Conservation (phyloP, 169 alveolate genomes). For the Babesia divergens region DNA sequence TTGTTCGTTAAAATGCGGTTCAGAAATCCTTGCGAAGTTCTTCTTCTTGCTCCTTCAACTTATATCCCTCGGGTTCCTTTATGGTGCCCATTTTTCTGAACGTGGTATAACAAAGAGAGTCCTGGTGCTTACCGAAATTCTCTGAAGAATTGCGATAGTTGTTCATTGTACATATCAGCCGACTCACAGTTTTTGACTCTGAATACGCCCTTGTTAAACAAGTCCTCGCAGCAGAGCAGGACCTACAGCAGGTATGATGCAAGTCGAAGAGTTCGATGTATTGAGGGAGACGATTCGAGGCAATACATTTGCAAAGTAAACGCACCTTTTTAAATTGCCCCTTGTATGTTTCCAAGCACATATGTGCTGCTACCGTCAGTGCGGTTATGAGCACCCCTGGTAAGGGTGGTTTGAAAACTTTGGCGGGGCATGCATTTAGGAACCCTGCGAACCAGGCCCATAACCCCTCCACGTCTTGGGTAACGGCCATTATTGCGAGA, state of each 20-base stretch:
- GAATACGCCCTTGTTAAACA: neutral
- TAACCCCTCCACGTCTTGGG: constrained; percentile 11
- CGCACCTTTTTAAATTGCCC: constrained; percentile 57
- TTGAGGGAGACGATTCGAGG: neutral
- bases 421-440: constrained; percentile 34
- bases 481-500: constrained; percentile 42
- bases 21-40: constrained; percentile 31
- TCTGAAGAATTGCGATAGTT: constrained; percentile 27
- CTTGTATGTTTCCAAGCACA: constrained; percentile 12
- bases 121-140: constrained; percentile 29
- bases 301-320: neutral
- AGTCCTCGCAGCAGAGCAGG: neutral
- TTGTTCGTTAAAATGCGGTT: neutral
- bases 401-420: constrained; percentile 32
- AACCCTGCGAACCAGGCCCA: constrained; percentile 56
- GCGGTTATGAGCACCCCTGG: constrained; percentile 37
- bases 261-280: neutral
- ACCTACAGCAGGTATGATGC: neutral
- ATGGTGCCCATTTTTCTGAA: constrained; percentile 21
- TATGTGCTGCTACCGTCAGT: constrained; percentile 10
- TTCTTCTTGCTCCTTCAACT: constrained; percentile 53
- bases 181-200: constrained; percentile 13
- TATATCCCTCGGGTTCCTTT: constrained; percentile 37
- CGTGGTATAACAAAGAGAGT: neutral
- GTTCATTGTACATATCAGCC: constrained; percentile 41